Evolutionary conservation across 2,329 filamentous ascomycete species (phyloP), one percentile per base, ranked within the genome.

Genomic region (Colletotrichum costaricense): DNA sequence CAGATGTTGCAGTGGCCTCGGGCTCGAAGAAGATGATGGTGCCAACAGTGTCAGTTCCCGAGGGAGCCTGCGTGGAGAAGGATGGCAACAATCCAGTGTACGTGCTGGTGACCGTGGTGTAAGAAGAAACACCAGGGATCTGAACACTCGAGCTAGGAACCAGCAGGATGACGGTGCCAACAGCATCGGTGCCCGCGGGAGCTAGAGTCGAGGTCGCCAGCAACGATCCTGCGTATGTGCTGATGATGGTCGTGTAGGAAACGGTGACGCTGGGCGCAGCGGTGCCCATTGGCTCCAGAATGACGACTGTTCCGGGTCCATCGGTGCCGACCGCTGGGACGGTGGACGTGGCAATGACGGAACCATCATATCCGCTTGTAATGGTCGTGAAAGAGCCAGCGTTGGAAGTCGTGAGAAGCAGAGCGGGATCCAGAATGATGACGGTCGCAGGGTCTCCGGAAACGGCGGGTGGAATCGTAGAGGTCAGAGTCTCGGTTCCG

Each of bases 11-110:
- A 7, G 22, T 24, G 19, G 24, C 22, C 9, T 68, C 62, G 2
- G 72, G 64, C 35, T 73, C 42, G 14, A 73, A 46, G 4, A 73
- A 4, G n/a, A 73, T 63, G 60, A 63, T 38, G 2, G 55, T 67
- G 5, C 64, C 64, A 6, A 67, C 55, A 3, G 55, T 60, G 9
- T 46, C 64, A 5, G 64, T 26, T 3, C 63, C 63, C 1, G 63
- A 38, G 9, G 52, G 63, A 9, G 63, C 63, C 7, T 33, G 28
- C 12, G 63, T 66, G 0, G 54, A 38, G 24, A 58, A 24, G 35
- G 24, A 33, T 12, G 49, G 52, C 35, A 22, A 11, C 30, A 52
- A 26, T 9, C 63, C 63, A 6, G 30, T 22, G 52, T 66, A 66
- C 2, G 22, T 46, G 35, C 60, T 63, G 16, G 60, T 63, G 4